Percentiles rank a stretch among this genome's conserved stretches.
Evolutionary conservation across 441 rosid genomes (phyloP).

Genomic region (Cnidoscolus chayamansa): DNA sequence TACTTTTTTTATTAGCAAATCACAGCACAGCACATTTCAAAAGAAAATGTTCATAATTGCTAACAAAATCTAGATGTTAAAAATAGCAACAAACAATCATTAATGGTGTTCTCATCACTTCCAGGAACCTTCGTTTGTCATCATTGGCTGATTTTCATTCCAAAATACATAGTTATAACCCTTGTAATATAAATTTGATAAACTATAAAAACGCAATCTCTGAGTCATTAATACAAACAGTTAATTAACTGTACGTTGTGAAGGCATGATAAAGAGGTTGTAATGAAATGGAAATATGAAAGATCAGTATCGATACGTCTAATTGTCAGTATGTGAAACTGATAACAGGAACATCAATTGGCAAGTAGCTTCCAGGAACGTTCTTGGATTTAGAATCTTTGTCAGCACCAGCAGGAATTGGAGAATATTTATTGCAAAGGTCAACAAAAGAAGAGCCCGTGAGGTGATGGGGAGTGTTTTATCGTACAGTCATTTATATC

Average conservation of each 20-base stretch:
- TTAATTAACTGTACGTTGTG: too few species aligned
- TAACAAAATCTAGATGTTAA: not conserved
- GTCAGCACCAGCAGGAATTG: not conserved
- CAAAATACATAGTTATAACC: too few species aligned
- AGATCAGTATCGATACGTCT: too few species aligned
- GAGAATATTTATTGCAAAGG: not conserved
- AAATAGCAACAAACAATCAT: not conserved
- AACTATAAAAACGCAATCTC: too few species aligned
- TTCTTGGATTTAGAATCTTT: not conserved
- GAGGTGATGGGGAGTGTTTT: not conserved
- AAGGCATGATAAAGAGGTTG: too few species aligned
- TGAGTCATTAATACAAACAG: too few species aligned
- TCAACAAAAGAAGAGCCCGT: not conserved
- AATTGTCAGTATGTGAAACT: too few species aligned
- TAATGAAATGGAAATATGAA: too few species aligned
- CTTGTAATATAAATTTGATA: too few species aligned
- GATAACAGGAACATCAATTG: too few species aligned
- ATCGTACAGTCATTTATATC: not conserved
- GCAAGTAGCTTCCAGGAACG: slow-evolving; percentile 20
- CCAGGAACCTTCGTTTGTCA: slow-evolving; percentile 32
- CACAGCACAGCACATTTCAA: not conserved
- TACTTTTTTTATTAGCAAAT: too few species aligned
- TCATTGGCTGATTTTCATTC: too few species aligned
- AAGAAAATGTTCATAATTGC: not conserved
- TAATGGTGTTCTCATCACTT: slow-evolving; percentile 16